Base-by-base conservation (phyloP, 305 asterid species). In the Stenogyne calaminthoides region DNA sequence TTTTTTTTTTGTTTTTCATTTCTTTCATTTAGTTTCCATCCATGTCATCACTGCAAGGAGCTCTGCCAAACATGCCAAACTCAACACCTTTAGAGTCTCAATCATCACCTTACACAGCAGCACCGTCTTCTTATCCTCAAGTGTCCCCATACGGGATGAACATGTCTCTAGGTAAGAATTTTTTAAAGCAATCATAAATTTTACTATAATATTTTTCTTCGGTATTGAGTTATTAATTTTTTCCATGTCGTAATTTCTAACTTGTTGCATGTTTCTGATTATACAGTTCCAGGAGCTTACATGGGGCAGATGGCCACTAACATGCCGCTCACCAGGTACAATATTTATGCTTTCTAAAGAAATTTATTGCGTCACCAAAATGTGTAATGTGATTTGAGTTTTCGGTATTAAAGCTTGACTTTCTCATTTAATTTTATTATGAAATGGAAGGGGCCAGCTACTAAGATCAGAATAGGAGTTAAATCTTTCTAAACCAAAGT, bases 1-100 rank as follows among this genome's bases (percentile, higher is more conserved):
- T 25, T 25, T 25, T 25, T 1, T 25, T 25, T 25, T 25, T 25
- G 1, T 25, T 4, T 16, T 27, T 5, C 2, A 5, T 9, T 40
- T 42, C 16, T 32, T 67, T 49, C 42, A 16, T 77, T 36, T 77
- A 91, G 98, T 84, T 85, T 80, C 88, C 86, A 56, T 78, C 86
- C 11, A 80, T 86, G 89, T 59, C 89, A 64, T 36, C 87, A 16
- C 36, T 86, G 76, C 94, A 85, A 82, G 89, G 83, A 78, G 83
- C 84, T 25, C 64, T 83, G 44, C 83, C 94, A 32, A 78, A 76
- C 69, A 62, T 73, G 74, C 64, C 77, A 11, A 61, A 80, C 32
- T 72, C 83, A 18, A 60, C 67, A 32, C 70, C 76, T 16, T 82
- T 77, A 49, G 81, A 69, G 39, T 65, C 80, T 68, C 90, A 78